Evolutionary conservation across 2,329 filamentous ascomycete species (phyloP).

Genomic region (Calonectria pseudoturangicola): DNA sequence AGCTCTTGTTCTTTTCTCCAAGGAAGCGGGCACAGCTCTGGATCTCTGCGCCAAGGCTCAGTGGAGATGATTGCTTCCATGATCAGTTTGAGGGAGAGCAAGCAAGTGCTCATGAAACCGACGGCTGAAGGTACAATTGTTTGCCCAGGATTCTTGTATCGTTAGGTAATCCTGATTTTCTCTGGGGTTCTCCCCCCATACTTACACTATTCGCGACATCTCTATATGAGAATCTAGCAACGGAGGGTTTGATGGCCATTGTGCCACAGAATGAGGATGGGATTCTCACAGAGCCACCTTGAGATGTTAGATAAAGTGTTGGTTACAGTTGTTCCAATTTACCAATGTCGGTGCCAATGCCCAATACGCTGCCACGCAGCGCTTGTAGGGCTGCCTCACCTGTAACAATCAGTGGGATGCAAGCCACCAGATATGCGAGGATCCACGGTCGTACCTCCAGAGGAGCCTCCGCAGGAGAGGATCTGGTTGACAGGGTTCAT

Average conservation of each 20-base stretch:
- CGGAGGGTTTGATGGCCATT: constrained; percentile 18
- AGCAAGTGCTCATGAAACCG: neutral
- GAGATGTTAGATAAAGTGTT: neutral
- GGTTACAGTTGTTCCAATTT: neutral
- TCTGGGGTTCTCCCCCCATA: neutral
- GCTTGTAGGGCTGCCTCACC: constrained; percentile 36
- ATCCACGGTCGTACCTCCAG: constrained; percentile 42
- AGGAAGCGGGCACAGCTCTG: neutral
- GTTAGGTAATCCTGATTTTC: neutral
- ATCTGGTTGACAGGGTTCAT: constrained; percentile 33
- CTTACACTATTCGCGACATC: neutral
- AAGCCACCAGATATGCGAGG: constrained; percentile 33
- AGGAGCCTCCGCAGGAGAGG: constrained; percentile 38
- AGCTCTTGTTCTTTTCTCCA: constrained; percentile 11
- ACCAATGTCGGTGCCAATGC: constrained; percentile 21
- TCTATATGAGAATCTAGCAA: constrained; percentile 14
- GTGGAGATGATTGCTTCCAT: constrained; percentile 14
- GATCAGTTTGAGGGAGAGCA: neutral
- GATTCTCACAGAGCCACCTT: constrained; percentile 24
- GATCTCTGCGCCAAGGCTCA: constrained; percentile 23
- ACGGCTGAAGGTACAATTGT: neutral
- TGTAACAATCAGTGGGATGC: constrained; percentile 12
- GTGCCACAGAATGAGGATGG: neutral
- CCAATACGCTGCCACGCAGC: constrained; percentile 4
- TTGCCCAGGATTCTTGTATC: neutral